Conservation (phyloP, 352 stramenopile species). For the Lagenidium sp. region DNA sequence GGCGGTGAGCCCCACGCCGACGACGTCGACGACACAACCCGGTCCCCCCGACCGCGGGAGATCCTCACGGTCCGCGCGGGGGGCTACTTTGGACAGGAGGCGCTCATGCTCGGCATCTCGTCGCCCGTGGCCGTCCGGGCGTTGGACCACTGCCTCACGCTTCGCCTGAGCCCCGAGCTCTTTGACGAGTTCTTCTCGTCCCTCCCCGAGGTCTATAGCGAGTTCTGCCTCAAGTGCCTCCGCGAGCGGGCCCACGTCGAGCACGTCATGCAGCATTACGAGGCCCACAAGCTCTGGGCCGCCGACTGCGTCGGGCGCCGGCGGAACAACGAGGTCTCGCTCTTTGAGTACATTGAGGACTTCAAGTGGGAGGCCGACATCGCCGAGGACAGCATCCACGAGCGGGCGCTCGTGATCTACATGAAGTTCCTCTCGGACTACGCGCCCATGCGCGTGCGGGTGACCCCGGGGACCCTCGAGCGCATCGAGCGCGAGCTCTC, state of each 20-base stretch:
- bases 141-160: slow-evolving; percentile 32
- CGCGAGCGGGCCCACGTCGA: slow-evolving; percentile 30
- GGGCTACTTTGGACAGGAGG: slow-evolving; percentile 60
- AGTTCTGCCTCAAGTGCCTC: slow-evolving; percentile 66
- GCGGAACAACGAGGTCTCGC: slow-evolving; percentile 31
- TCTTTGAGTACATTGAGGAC: slow-evolving; percentile 64
- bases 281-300: slow-evolving; percentile 43
- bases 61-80: slow-evolving; percentile 30
- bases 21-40: background rate
- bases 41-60: slow-evolving; percentile 2
- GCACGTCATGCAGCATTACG: slow-evolving; percentile 67
- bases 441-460: slow-evolving; percentile 19
- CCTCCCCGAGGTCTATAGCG: slow-evolving; percentile 42
- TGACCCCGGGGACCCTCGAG: slow-evolving; percentile 18
- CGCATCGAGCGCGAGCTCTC: slow-evolving; percentile 34
- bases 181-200: slow-evolving; percentile 52
- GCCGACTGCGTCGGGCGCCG: slow-evolving; percentile 38
- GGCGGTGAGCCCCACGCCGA: background rate
- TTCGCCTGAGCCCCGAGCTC: slow-evolving; percentile 24
- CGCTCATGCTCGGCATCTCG: slow-evolving; percentile 33
- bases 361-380: slow-evolving; percentile 49
- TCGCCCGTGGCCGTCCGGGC: slow-evolving; percentile 26
- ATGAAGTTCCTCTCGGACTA: slow-evolving; percentile 38
- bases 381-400: slow-evolving; percentile 36
- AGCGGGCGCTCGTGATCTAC: slow-evolving; percentile 49